Evolutionary conservation across 169 alveolate species (phyloP).

Genomic region (Plasmodium blacklocki): DNA sequence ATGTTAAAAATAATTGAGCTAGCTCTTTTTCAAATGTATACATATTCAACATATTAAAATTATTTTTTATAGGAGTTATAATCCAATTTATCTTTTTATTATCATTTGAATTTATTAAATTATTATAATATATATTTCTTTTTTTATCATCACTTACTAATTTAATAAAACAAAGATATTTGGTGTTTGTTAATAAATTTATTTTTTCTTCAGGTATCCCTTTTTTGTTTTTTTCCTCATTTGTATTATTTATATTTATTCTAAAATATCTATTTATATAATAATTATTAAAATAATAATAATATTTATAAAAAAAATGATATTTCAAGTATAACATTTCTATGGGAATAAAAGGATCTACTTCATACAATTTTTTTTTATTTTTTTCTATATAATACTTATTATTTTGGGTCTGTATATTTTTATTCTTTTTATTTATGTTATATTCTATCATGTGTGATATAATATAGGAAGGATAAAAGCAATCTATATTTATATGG

Average conservation of each 20-base stretch:
- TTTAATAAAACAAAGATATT: slow-evolving; percentile 27
- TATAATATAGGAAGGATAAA: not conserved
- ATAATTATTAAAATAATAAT: slow-evolving; percentile 37
- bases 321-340: slow-evolving; percentile 26
- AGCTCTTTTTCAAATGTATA: slow-evolving; percentile 12
- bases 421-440: too few species aligned
- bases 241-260: not conserved
- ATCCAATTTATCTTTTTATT: slow-evolving; percentile 9
- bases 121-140: not conserved
- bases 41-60: slow-evolving; percentile 10
- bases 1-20: slow-evolving; percentile 18
- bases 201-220: not conserved
- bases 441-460: too few species aligned
- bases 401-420: not conserved
- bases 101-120: not conserved
- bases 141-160: slow-evolving; percentile 7
- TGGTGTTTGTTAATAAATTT: slow-evolving; percentile 3
- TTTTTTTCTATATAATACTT: not conserved
- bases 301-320: slow-evolving; percentile 29
- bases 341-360: not conserved
- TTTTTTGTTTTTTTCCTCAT: not conserved
- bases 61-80: slow-evolving; percentile 3
- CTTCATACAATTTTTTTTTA: not conserved
- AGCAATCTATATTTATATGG: slow-evolving; percentile 12
- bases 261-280: slow-evolving; percentile 18